phyloP scores from a whole-genome alignment of 495 filamentous ascomycete genomes.

The Letharia columbiana region DNA sequence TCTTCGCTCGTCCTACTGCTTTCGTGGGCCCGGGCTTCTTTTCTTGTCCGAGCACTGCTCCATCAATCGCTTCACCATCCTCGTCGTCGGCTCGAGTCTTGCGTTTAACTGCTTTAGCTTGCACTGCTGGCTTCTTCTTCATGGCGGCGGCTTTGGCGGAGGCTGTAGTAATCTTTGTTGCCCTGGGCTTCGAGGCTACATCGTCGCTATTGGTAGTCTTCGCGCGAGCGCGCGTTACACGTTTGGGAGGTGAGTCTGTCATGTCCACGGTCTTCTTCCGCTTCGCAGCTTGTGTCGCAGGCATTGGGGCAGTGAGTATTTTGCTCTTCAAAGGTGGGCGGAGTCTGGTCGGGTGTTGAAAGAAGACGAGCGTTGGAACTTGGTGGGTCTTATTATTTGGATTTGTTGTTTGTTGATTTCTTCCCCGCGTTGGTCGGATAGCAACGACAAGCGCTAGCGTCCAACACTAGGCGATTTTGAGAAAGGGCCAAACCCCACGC shows the following conservation, averaged over 20 bases:
- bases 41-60: neutral
- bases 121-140: conserved; percentile 20
- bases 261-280: conserved; percentile 27
- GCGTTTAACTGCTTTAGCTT: conserved; percentile 14
- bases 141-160: conserved; percentile 17
- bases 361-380: neutral
- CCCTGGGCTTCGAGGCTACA: conserved; percentile 10
- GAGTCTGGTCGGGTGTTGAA: neutral
- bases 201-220: conserved; percentile 19
- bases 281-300: conserved; percentile 12
- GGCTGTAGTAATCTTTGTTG: conserved; percentile 19
- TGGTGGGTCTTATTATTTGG: neutral
- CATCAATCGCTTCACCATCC: conserved; percentile 6
- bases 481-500: neutral
- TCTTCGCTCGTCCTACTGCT: conserved; percentile 2
- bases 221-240: conserved; percentile 51
- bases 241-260: conserved; percentile 47
- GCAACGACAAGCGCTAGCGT: conserved; percentile 1
- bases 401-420: conserved; percentile 1
- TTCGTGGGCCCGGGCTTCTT: conserved; percentile 5
- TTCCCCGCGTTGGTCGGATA: conserved; percentile 10
- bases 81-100: conserved; percentile 18
- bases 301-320: neutral
- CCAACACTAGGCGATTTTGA: neutral
- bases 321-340: neutral